Base-by-base conservation (phyloP, 2,329 filamentous ascomycete genomes). In the Pleomassaria siparia region DNA sequence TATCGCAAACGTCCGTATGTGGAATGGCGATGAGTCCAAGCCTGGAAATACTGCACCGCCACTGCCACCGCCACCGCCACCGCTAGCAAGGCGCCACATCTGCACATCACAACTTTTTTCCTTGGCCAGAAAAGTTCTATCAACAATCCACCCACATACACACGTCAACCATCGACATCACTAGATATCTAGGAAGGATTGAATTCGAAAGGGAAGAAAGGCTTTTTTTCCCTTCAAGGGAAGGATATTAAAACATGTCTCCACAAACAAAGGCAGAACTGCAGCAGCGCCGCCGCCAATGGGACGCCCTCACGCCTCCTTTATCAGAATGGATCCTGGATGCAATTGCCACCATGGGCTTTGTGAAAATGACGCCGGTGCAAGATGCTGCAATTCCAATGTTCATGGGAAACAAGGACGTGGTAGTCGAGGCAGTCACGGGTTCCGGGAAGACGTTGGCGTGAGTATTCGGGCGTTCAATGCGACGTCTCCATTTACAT, bases 351-450 rank as follows among this genome's bases (percentile, higher is more conserved):
- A 83, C 85, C 55, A 92, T 94, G 86, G 89, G 90, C 51, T 96
- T 96, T 71, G 76, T 80, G 54, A 86, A 87, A 68, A 91, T 94
- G 80, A 96, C 91, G 3, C 92, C 92, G 1, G 91, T 96, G n/a
- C 92, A 97, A 74, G 89, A 91, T 36, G 92, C 90, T 49, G 87
- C 89, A 4, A 87, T 96, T 56, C 90, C 91, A 11, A 81, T 96
- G 43, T 94, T 96, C 67, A 85, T 91, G 73, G 86, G 84, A 43
- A 88, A 95, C 69, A 95, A 95, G 64, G 91, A 96, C 71, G 89
- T 95, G 4, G 91, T 96, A 1, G 91, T 96, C 5, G 90, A 95
- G 76, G 84, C 83, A 13, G 67, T 71, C 3, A 71, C 67, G 7
- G 67, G 67, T 13, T 67, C 63, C 32, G 67, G 42, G 9, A 49